phyloP scores from a whole-genome alignment of 805 yeast species.

The Suhomyces faveliae region DNA sequence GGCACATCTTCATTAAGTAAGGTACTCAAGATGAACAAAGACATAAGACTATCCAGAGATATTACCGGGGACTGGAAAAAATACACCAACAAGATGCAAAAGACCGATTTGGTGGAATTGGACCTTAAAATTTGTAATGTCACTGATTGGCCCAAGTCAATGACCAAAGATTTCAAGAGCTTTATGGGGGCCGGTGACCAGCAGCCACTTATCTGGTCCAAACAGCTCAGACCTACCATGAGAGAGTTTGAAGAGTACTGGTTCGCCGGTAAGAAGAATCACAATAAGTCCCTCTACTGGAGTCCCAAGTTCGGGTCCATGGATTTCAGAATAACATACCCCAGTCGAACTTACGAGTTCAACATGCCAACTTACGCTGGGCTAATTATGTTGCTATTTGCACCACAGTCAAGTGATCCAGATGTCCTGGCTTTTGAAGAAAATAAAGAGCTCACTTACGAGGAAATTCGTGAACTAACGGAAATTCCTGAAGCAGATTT shows the following conservation, averaged over 20 bases:
- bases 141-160: conserved; percentile 45
- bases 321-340: conserved; percentile 71
- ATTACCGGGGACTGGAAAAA: conserved; percentile 40
- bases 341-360: conserved; percentile 69
- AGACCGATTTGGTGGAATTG: conserved; percentile 25
- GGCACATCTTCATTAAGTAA: conserved; percentile 79
- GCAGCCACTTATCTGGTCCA: conserved; percentile 37
- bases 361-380: conserved; percentile 81
- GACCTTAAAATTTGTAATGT: conserved; percentile 45
- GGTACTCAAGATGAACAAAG: conserved; percentile 84
- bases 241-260: conserved; percentile 41
- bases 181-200: conserved; percentile 17
- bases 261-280: conserved; percentile 39
- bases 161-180: conserved; percentile 43
- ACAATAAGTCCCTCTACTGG: conserved; percentile 57
- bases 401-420: conserved; percentile 36
- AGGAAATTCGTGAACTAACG: conserved; percentile 63
- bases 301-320: conserved; percentile 80
- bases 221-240: conserved; percentile 36
- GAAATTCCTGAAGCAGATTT: conserved; percentile 73
- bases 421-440: conserved; percentile 49
- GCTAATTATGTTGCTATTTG: conserved; percentile 71
- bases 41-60: conserved; percentile 52
- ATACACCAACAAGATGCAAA: conserved; percentile 10
- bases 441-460: conserved; percentile 52